These are phyloP conservation scores for Dissoconium aciculare DNA, from an alignment of 2,329 filamentous ascomycete genomes.

Conservation along the genomic window DNA sequence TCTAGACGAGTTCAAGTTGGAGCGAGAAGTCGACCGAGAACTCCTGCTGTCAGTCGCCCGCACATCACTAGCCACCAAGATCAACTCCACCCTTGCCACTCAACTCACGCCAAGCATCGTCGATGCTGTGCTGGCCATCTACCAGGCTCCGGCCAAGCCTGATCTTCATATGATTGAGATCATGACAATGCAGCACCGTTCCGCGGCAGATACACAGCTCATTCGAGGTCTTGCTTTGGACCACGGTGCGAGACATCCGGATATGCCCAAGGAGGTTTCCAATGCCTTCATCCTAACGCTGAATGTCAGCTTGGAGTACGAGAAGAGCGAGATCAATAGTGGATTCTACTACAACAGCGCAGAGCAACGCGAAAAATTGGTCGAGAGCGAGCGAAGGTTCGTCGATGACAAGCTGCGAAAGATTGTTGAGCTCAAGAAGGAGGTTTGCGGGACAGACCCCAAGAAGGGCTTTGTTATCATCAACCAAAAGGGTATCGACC, in stretches of 20 bases:
- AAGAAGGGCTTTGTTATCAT: constrained; percentile 96
- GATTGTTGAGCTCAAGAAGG: constrained; percentile 95
- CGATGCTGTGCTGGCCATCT: constrained; percentile 88
- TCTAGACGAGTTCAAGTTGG: constrained; percentile 83
- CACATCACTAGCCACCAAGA: constrained; percentile 88
- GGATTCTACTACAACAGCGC: constrained; percentile 97
- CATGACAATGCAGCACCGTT: constrained; percentile 99
- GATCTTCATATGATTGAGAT: constrained; percentile 99
- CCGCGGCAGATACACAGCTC: constrained; percentile 86
- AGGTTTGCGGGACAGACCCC: constrained; percentile 82
- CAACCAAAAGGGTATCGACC: constrained; percentile 99
- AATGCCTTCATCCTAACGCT: constrained; percentile 91
- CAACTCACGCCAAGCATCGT: constrained; percentile 91
- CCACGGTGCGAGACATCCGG: constrained; percentile 88
- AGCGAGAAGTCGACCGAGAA: constrained; percentile 79
- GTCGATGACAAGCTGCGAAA: constrained; percentile 94
- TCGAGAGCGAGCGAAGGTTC: constrained; percentile 90
- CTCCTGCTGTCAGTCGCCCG: constrained; percentile 83
- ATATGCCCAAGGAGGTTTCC: constrained; percentile 94
- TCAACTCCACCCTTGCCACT: constrained; percentile 76
- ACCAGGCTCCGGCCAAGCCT: constrained; percentile 76
- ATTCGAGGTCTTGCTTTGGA: constrained; percentile 87
- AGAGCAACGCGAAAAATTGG: constrained; percentile 92
- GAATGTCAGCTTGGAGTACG: constrained; percentile 94
- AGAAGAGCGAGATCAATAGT: constrained; percentile 98